Percentiles rank a stretch among this genome's conserved stretches.
Conservation (phyloP, 2,329 filamentous ascomycete genomes). For the Huntiella bhutanensis region DNA sequence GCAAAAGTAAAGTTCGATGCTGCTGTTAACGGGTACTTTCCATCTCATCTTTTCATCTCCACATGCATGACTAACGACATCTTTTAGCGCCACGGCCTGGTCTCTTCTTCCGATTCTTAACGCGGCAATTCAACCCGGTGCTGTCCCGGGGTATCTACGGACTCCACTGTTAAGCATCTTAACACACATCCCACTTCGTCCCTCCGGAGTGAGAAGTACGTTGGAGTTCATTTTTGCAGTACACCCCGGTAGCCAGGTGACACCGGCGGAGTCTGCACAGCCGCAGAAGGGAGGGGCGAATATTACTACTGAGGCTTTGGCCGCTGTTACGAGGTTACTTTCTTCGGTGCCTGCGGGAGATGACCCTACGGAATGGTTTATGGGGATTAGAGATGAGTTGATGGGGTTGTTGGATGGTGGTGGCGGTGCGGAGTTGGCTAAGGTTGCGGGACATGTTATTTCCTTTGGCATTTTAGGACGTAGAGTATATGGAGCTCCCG, state of each 20-base stretch:
- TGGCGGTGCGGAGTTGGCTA: constrained; percentile 36
- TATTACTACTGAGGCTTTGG: constrained; percentile 50
- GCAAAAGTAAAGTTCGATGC: constrained; percentile 24
- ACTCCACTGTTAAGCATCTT: constrained; percentile 36
- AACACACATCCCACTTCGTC: constrained; percentile 39
- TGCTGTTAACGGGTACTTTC: constrained; percentile 28
- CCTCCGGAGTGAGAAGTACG: constrained; percentile 44
- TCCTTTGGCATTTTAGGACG: constrained; percentile 48
- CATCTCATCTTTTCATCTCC: neutral
- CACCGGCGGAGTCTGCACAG: constrained; percentile 21
- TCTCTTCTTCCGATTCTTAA: constrained; percentile 43
- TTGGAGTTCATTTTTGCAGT: constrained; percentile 55
- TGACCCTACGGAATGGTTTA: constrained; percentile 38
- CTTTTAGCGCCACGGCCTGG: constrained; percentile 22
- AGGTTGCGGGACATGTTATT: constrained; percentile 41
- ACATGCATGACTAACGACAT: constrained; percentile 8
- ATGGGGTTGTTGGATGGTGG: constrained; percentile 40
- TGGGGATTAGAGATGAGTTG: constrained; percentile 40
- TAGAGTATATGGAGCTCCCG: constrained; percentile 43
- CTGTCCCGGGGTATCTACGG: constrained; percentile 41
- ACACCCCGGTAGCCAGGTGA: constrained; percentile 33
- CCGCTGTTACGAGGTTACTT: constrained; percentile 41
- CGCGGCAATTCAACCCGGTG: constrained; percentile 40
- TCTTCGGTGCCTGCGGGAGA: constrained; percentile 38
- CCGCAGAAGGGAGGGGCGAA: constrained; percentile 39